phyloP scores from a whole-genome alignment of 768 basidiomycete species.

The Sporobolomyces phaffii region DNA sequence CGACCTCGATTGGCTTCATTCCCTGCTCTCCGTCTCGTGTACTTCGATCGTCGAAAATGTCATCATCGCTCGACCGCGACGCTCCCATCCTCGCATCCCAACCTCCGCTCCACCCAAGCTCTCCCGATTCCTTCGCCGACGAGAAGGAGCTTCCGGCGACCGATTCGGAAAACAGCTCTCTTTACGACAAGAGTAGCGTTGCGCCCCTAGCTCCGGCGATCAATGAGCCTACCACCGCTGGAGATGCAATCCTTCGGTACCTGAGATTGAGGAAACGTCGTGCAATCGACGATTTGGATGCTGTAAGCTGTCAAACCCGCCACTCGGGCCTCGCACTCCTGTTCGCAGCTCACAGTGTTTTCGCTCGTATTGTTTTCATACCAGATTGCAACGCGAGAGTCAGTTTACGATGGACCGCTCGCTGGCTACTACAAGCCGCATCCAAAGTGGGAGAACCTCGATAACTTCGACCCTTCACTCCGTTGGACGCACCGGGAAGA shows the following conservation, averaged over 20 bases:
- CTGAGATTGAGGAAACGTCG: constrained; percentile 1
- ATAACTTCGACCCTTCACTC: constrained; percentile 44
- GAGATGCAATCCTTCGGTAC: constrained; percentile 15
- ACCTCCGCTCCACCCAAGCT: background rate
- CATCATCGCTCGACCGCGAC: background rate
- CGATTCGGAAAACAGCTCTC: constrained; percentile 8
- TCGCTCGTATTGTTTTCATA: too few relatives aligned
- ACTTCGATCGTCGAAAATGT: background rate
- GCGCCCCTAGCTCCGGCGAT: constrained; percentile 14
- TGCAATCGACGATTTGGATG: constrained; percentile 7
- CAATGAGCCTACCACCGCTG: background rate
- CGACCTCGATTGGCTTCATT: background rate
- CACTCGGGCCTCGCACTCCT: too few relatives aligned
- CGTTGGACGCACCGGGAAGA: constrained; percentile 47
- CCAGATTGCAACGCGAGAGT: constrained; percentile 31
- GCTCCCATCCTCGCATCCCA: background rate
- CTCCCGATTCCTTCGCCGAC: background rate
- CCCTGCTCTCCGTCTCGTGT: background rate
- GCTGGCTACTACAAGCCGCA: constrained; percentile 16
- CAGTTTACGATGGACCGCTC: constrained; percentile 31
- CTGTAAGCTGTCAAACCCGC: background rate
- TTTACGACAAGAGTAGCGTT: constrained; percentile 8
- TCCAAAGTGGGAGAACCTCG: constrained; percentile 37
- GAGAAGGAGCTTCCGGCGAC: background rate
- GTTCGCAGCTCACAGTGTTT: background rate